Conservation (phyloP, 768 basidiomycete genomes). For the Mycena vulgaris region DNA sequence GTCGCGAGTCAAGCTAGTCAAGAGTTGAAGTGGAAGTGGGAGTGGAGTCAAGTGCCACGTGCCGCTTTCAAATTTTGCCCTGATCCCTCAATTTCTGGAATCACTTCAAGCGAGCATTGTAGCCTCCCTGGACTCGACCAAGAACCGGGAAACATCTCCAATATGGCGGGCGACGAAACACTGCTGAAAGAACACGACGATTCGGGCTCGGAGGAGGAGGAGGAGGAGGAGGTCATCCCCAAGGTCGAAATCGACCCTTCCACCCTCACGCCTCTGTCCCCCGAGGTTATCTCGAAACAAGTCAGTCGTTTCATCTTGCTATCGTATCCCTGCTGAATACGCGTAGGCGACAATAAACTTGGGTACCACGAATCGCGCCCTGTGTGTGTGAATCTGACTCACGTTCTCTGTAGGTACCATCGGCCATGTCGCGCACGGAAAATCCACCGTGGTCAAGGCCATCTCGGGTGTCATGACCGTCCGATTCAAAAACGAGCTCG, state of each 20-base stretch:
- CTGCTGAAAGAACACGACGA: conserved; percentile 74
- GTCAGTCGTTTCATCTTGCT: conserved; percentile 57
- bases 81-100: neutral
- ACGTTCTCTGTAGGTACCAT: conserved; percentile 80
- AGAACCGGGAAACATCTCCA: neutral
- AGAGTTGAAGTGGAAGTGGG: no score
- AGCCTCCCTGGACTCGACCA: neutral
- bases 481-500: conserved; percentile 99
- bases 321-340: neutral
- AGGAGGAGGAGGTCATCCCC: conserved; percentile 74
- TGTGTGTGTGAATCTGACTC: conserved; percentile 15
- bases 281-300: conserved; percentile 93
- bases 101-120: no score
- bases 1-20: neutral
- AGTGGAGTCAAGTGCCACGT: neutral
- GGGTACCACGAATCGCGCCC: conserved; percentile 61
- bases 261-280: conserved; percentile 89
- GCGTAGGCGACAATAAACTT: conserved; percentile 93
- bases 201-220: conserved; percentile 75
- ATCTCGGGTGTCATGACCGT: conserved; percentile 99
- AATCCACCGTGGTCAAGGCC: conserved; percentile 97
- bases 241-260: conserved; percentile 85
- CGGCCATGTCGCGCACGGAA: conserved; percentile 98
- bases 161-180: conserved; percentile 81
- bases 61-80: neutral